Conservation (phyloP, 768 basidiomycete genomes). For the Russula sp. region DNA sequence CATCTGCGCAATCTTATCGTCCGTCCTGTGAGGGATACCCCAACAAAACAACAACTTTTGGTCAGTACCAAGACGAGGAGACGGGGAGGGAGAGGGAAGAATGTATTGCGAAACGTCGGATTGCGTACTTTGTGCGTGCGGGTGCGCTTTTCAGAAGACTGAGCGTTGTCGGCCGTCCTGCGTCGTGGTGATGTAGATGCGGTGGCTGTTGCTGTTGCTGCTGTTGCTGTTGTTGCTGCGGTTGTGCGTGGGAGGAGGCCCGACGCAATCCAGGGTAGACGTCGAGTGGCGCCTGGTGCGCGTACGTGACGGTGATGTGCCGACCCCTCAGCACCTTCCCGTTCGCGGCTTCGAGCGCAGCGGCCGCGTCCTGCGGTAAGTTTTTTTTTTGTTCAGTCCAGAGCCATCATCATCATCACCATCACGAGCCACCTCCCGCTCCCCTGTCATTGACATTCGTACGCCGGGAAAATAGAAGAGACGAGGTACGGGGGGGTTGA, state of each 20-base stretch:
- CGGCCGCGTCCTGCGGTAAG: slow-evolving; percentile 65
- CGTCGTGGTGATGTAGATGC: slow-evolving; percentile 35
- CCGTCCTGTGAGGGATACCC: slow-evolving; percentile 45
- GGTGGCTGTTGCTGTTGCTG: not conserved
- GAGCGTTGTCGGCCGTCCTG: slow-evolving; percentile 72
- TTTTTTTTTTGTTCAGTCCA: no score
- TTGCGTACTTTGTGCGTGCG: slow-evolving; percentile 44
- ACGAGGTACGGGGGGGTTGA: slow-evolving; percentile 35
- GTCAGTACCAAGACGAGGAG: not conserved
- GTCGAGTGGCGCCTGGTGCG: slow-evolving; percentile 68
- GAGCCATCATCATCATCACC: no score
- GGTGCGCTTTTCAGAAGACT: slow-evolving; percentile 78
- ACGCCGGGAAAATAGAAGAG: slow-evolving; percentile 18
- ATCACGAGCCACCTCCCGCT: no score
- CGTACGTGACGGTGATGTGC: slow-evolving; percentile 86
- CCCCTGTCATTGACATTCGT: no score
- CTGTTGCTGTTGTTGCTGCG: not conserved
- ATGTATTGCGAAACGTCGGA: not conserved
- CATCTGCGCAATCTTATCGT: slow-evolving; percentile 88
- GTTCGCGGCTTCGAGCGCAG: slow-evolving; percentile 66
- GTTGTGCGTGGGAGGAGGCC: not conserved
- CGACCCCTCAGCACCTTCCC: slow-evolving; percentile 82
- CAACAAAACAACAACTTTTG: not conserved
- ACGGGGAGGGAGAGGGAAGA: no score
- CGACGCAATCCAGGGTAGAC: slow-evolving; percentile 20